Evolutionary conservation across 257 asterid species (phyloP).

Genomic region (Nicotiana sylvestris): DNA sequence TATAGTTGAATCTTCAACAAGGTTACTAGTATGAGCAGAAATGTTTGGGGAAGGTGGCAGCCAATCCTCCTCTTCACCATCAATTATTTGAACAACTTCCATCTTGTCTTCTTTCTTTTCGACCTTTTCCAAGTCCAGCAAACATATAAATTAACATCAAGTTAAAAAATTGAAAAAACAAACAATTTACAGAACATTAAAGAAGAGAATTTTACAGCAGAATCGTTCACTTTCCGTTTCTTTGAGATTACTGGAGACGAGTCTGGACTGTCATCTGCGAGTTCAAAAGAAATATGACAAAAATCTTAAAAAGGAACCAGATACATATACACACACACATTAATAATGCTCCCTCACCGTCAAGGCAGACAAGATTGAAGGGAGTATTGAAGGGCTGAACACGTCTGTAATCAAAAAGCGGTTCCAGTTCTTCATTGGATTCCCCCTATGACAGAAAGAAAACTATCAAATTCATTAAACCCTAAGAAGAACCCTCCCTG

Average conservation of each 20-base stretch:
- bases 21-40: constrained; percentile 16
- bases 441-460: constrained; percentile 37
- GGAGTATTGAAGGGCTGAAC: constrained; percentile 67
- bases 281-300: constrained; percentile 10
- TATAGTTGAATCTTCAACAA: constrained; percentile 59
- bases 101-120: constrained; percentile 34
- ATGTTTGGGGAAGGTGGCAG: constrained; percentile 70
- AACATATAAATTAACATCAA: constrained; percentile 8
- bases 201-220: constrained; percentile 32
- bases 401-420: constrained; percentile 90
- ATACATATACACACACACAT: background rate
- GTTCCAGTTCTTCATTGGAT: constrained; percentile 71
- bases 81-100: constrained; percentile 29
- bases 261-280: constrained; percentile 59
- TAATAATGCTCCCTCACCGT: constrained; percentile 27
- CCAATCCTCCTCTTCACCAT: constrained; percentile 81
- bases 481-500: constrained; percentile 1
- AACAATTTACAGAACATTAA: background rate
- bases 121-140: constrained; percentile 29
- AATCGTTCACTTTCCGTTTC: constrained; percentile 38
- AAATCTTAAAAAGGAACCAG: background rate
- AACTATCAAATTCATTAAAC: background rate
- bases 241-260: constrained; percentile 45
- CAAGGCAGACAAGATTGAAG: constrained; percentile 28
- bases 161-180: background rate